Evolutionary conservation across 192 early-diverging fungal genomes (phyloP), one percentile per base, ranked within the genome.

Genomic region (Spizellomyces sp.): DNA sequence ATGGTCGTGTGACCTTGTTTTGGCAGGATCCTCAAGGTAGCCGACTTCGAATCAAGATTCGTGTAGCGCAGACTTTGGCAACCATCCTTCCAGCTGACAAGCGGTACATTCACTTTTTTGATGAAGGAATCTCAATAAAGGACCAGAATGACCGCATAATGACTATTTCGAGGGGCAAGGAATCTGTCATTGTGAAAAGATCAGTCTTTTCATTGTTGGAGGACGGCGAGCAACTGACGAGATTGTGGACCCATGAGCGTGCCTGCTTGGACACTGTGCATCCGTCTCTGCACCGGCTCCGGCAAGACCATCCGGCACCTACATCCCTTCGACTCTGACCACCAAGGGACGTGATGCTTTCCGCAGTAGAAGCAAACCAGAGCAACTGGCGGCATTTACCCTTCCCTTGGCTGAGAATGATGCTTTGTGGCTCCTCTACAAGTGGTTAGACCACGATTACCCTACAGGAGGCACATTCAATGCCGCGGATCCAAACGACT

Each of bases 361-460:
- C 4, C 59, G 59, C 27, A 15, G 27, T 4, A 27, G 59, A 36
- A 27, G 2, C 59, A 61, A 61, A 61, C 59, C 59, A 15, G 59
- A 61, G 4, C 0, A 15, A 21, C 2, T 61, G 0, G 59, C 59
- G n/a, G 59, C 1, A 61, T 61, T 61, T 2, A 12, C 1, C 27
- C 27, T 61, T 27, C 59, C 59, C 27, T 21, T 61, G 27, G n/a
- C 10, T 36, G 2, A 61, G 27, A 61, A 61, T 4, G 59, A 64
- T 15, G 63, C 63, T 1, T 2, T 66, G 2, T 55, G 64, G 64
- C 48, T 66, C 17, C 41, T 66, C n/a, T n/a, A 66, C 15, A 66
- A 54, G 9, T 66, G 64, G 64, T 48, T 66, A 19, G 48, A 66
- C 4, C 46, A 8, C 4, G 64, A 66, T 45, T 66, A 66, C 22